Evolutionary conservation across 805 yeast species (phyloP).

Genomic region (Lipomyces starkeyi): DNA sequence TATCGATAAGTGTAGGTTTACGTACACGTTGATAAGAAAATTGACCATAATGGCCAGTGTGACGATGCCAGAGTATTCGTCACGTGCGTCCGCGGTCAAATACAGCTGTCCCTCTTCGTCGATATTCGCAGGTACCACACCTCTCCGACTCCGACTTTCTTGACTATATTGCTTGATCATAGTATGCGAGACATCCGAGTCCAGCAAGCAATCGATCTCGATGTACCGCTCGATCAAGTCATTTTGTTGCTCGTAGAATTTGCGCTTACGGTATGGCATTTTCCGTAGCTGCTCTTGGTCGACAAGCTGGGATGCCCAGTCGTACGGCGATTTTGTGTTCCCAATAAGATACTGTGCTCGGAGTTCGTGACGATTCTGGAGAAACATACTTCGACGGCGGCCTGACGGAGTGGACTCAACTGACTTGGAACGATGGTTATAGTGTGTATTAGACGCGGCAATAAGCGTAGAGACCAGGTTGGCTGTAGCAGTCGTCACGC

Average conservation of each 20-base stretch:
- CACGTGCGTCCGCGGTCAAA: slow-evolving; percentile 54
- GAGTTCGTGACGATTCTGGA: slow-evolving; percentile 49
- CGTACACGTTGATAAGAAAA: slow-evolving; percentile 59
- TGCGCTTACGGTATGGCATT: slow-evolving; percentile 46
- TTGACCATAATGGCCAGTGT: slow-evolving; percentile 67
- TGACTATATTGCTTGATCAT: slow-evolving; percentile 63
- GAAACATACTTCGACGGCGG: slow-evolving; percentile 4
- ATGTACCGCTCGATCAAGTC: slow-evolving; percentile 60
- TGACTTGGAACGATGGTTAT: slow-evolving; percentile 20
- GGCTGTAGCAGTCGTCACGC: slow-evolving; percentile 13
- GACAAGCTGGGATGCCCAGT: slow-evolving; percentile 49
- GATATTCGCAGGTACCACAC: slow-evolving; percentile 63
- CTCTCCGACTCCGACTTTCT: slow-evolving; percentile 36
- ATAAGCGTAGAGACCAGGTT: slow-evolving; percentile 23
- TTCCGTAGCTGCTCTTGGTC: slow-evolving; percentile 41
- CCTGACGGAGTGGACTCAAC: slow-evolving; percentile 6
- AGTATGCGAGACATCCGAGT: slow-evolving; percentile 69
- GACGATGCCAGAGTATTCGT: slow-evolving; percentile 54
- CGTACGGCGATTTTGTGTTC: slow-evolving; percentile 46
- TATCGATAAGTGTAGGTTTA: slow-evolving; percentile 17
- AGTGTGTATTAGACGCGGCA: slow-evolving; percentile 26
- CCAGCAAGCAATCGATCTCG: slow-evolving; percentile 69
- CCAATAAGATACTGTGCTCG: slow-evolving; percentile 59
- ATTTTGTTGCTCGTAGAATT: slow-evolving; percentile 65
- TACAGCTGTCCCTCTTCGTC: slow-evolving; percentile 63